A percentile compares a stretch with the other conserved stretches of the same genome.
phyloP scores from a whole-genome alignment of 345 rosid species.

The Linum trigynum region DNA sequence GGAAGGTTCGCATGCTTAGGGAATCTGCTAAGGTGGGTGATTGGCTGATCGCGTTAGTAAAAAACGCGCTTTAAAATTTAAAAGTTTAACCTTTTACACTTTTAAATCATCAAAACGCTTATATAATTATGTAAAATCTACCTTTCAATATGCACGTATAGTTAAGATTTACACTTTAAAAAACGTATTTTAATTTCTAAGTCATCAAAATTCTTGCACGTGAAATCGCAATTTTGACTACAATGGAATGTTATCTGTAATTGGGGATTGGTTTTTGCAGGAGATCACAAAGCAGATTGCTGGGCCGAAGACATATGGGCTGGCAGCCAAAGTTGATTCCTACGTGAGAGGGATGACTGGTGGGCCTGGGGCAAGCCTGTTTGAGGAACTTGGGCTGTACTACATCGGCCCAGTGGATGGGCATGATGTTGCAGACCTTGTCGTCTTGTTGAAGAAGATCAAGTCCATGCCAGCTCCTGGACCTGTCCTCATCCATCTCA shows the following conservation, averaged over 20 bases:
- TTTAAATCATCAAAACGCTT: too few relatives aligned
- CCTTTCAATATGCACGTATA: too few relatives aligned
- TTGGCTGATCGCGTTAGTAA: too few relatives aligned
- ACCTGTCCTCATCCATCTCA: slow-evolving; percentile 37
- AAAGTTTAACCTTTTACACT: too few relatives aligned
- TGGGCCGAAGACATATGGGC: slow-evolving; percentile 20
- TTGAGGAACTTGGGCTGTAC: slow-evolving; percentile 42
- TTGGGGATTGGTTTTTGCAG: slow-evolving; percentile 4
- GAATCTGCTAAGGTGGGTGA: slow-evolving; percentile 33
- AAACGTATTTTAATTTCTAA: too few relatives aligned
- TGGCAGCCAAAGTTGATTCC: slow-evolving; percentile 25
- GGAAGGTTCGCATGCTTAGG: slow-evolving; percentile 20
- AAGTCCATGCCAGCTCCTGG: slow-evolving; percentile 28
- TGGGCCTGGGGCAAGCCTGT: slow-evolving; percentile 21
- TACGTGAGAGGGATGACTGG: slow-evolving; percentile 18
- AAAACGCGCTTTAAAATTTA: too few relatives aligned
- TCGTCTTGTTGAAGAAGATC: slow-evolving; percentile 21
- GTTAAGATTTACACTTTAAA: too few relatives aligned
- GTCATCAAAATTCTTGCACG: too few relatives aligned
- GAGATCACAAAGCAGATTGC: slow-evolving; percentile 31
- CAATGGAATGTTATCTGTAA: too few relatives aligned
- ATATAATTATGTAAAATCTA: too few relatives aligned
- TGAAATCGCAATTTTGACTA: too few relatives aligned
- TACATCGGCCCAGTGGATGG: slow-evolving; percentile 49
- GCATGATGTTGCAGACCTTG: slow-evolving; percentile 35